Evolutionary conservation across 768 basidiomycete species (phyloP), one percentile per base, ranked within the genome.

Genomic region (Rubroboletus satanas): DNA sequence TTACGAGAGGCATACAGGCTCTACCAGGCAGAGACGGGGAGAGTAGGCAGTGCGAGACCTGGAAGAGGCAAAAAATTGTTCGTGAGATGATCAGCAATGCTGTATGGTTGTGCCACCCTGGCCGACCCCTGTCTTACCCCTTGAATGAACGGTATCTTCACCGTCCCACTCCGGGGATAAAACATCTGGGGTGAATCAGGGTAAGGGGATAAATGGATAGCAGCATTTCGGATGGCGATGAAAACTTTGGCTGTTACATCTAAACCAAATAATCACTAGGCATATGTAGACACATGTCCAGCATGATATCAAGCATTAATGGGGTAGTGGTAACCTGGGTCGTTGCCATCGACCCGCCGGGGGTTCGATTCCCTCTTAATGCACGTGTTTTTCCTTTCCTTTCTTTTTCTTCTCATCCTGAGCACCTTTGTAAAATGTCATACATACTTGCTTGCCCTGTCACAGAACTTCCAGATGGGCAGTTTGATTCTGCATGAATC

Each of bases 1-100:
- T 75, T 96, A 11, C 87, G 93, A 6, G 93, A 94, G 67, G 93
- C 93, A 1, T 93, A 96, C 64, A 75, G 89, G 28, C 73, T 83
- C 62, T 96, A 94, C 64, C 87, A 90, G 64, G 75, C 82, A 45
- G 89, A 92, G 67, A 84, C 88, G 0, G 93, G 92, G 6, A 79
- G 82, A 39, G 87, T 93, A 2, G 92, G 91, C 0, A 83, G 89
- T 38, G 88, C 89, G 8, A 74, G 85, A 42, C 85, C 90, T 1
- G 61, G 88, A 51, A 75, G 82, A 53, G 77, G 83, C 29, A 90
- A 89, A 71, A 84, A 78, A 56, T 69, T 93, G 45, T 96, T 95
- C 66, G 81, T 87, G 21, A 75, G 82, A 60, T 93, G 48, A 62
- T 35, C 29, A 5, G 6, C 31, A 28, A 36, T 11, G 15, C 10